These are phyloP conservation scores for Tilletia caries DNA, from an alignment of 1,284 basidiomycete species.

Conservation along the genomic window DNA sequence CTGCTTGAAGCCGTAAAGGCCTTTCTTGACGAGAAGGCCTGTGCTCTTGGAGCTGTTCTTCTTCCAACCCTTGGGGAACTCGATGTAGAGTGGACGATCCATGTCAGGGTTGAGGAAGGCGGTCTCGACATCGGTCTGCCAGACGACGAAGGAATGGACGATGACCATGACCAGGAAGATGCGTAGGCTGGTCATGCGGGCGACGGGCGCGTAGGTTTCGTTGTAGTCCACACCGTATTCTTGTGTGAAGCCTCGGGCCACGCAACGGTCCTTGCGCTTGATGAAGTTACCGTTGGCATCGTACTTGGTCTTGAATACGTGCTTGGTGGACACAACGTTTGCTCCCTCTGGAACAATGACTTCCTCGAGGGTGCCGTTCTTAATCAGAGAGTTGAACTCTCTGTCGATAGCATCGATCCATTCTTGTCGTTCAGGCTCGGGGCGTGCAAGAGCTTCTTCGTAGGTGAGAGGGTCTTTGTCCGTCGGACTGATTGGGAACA, in stretches of 20 bases:
- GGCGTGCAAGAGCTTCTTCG: background rate
- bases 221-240: slow-evolving; percentile 56
- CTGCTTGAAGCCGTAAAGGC: background rate
- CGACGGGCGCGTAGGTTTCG: slow-evolving; percentile 57
- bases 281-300: slow-evolving; percentile 49
- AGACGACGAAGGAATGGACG: background rate
- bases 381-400: slow-evolving; percentile 43
- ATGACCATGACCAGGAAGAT: background rate
- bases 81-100: background rate
- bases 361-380: slow-evolving; percentile 46
- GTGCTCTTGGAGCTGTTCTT: background rate
- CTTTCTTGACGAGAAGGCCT: slow-evolving; percentile 1
- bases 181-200: background rate
- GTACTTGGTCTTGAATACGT: slow-evolving; percentile 55
- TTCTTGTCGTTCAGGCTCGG: slow-evolving; percentile 8
- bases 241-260: slow-evolving; percentile 59
- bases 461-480: background rate
- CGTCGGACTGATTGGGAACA: background rate
- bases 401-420: slow-evolving; percentile 52
- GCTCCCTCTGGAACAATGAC: slow-evolving; percentile 31
- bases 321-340: slow-evolving; percentile 52
- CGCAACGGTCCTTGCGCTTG: slow-evolving; percentile 55
- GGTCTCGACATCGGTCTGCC: slow-evolving; percentile 2
- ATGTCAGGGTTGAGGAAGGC: background rate
- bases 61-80: background rate